phyloP scores from a whole-genome alignment of 202 grass and related monocot species.

The Panicum virgatum region DNA sequence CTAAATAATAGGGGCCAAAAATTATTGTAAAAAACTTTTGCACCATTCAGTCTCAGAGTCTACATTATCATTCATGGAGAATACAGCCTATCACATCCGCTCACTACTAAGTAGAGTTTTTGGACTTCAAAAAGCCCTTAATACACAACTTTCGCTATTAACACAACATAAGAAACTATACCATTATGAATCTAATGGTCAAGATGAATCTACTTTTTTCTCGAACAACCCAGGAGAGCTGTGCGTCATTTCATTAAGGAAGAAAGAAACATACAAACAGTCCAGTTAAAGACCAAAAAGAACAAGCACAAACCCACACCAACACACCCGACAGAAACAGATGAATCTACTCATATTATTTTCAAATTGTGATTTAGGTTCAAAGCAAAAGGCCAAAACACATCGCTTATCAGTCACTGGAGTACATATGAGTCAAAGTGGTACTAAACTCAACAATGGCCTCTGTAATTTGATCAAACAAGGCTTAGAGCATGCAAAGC shows the following conservation, averaged over 20 bases:
- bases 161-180: not conserved
- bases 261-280: no score
- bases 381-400: not conserved
- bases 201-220: not conserved
- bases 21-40: constrained; percentile 7
- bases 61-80: not conserved
- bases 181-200: not conserved
- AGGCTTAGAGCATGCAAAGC: not conserved
- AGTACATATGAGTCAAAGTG: not conserved
- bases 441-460: constrained; percentile 5
- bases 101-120: not conserved
- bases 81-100: constrained; percentile 12
- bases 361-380: not conserved
- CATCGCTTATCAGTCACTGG: not conserved
- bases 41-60: not conserved
- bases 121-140: not conserved
- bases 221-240: no score
- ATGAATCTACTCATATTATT: not conserved
- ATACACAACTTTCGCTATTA: not conserved
- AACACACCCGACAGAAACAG: not conserved
- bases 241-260: no score
- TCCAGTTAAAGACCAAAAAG: no score
- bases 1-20: not conserved
- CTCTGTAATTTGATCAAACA: not conserved
- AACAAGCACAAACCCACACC: no score